Evolutionary conservation across 2,329 filamentous ascomycete genomes (phyloP).

Genomic region (Bipolaris oryzae): DNA sequence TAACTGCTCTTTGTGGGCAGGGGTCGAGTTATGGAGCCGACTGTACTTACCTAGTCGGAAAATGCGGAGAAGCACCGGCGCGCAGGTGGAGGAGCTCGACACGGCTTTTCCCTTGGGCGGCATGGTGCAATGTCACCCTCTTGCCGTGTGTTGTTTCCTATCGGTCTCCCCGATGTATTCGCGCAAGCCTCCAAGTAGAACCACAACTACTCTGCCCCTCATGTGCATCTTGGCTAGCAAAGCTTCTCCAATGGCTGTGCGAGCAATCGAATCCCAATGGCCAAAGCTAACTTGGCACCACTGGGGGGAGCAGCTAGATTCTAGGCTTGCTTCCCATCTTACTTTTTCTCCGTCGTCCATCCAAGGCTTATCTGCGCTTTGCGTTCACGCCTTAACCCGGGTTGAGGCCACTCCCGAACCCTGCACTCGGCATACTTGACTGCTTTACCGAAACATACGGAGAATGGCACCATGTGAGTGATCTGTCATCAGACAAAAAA

Average conservation of each 20-base stretch:
- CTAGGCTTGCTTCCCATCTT: constrained; percentile 30
- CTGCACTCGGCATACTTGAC: neutral
- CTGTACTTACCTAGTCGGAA: constrained; percentile 1
- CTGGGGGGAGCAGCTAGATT: constrained; percentile 34
- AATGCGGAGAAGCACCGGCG: neutral
- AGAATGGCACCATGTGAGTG: neutral
- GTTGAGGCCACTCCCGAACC: neutral
- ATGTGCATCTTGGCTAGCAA: constrained; percentile 33
- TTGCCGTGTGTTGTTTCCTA: constrained; percentile 5
- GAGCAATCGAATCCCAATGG: constrained; percentile 16
- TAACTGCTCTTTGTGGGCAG: constrained; percentile 8
- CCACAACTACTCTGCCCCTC: constrained; percentile 30
- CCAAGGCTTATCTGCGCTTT: constrained; percentile 37
- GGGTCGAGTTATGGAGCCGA: constrained; percentile 3
- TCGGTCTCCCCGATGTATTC: constrained; percentile 33
- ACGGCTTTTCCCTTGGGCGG: neutral
- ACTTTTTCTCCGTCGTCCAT: constrained; percentile 20
- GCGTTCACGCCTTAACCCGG: constrained; percentile 15
- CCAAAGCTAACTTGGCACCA: constrained; percentile 34
- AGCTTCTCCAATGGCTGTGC: constrained; percentile 35
- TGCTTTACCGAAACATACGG: neutral
- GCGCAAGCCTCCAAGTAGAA: constrained; percentile 11
- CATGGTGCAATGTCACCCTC: constrained; percentile 3
- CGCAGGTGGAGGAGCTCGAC: neutral
- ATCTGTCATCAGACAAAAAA: constrained; percentile 19